Evolutionary conservation across 768 basidiomycete species (phyloP), one percentile per base, ranked within the genome.

Genomic region (Boletus pseudopeckii): DNA sequence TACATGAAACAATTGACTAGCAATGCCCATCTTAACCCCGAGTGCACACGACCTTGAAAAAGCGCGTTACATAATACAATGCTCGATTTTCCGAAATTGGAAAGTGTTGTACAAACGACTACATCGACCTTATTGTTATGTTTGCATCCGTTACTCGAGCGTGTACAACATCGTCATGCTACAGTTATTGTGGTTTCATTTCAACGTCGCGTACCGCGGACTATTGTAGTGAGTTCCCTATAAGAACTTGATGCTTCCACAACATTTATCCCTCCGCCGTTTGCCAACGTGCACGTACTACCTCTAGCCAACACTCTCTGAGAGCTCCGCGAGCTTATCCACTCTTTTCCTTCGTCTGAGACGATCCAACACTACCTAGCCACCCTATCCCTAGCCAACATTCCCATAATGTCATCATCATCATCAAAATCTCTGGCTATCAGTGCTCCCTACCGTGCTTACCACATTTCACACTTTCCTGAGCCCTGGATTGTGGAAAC

Each of bases 401-500:
- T 44, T 26, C 26, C 30, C 48, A 2, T 44, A 37, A 59, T 62
- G 53, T 50, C 48, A 4, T 40, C 63, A 37, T 36, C 28, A 9
- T 28, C 24, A 26, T 26, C 24, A 24, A 24, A 24, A 24, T 24
- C 45, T 41, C 48, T 52, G 42, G 11, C 50, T 6, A 38, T 55
- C 39, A 20, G 38, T 9, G 32, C 32, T 24, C 50, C 68, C 32
- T 53, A 18, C 32, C 62, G 53, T 41, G 49, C 58, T n/a, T 58
- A 49, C 47, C 50, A 57, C 45, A 15, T 58, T 18, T 48, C 59
- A 17, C 50, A 50, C 46, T 18, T 40, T 30, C 36, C 62, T 33
- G 70, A 70, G 2, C 40, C 62, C 40, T 71, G 68, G 70, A 41
- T 58, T 24, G 54, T 64, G 33, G 65, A 70, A 48, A 45, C 45